These are phyloP conservation scores for Trypethelium eluteriae DNA, from an alignment of 495 filamentous ascomycete species.

Conservation along the genomic window DNA sequence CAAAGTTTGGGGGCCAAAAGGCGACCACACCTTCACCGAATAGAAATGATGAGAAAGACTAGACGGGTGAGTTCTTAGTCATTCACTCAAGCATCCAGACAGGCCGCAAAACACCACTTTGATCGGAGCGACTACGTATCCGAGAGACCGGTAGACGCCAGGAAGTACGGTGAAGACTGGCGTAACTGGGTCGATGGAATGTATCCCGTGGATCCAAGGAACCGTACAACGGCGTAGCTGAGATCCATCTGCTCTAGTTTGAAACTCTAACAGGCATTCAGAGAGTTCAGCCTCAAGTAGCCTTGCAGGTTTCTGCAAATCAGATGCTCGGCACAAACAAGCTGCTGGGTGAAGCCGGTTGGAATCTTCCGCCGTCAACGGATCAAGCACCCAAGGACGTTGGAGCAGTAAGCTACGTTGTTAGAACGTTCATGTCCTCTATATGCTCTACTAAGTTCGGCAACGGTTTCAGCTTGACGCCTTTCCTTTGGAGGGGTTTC, in stretches of 20 bases:
- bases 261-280: constrained; percentile 5
- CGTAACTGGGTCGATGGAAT: neutral
- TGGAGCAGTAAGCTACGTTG: constrained; percentile 9
- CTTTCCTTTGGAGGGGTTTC: neutral
- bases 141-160: neutral
- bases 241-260: neutral
- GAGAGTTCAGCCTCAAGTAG: constrained; percentile 6
- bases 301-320: neutral
- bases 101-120: too few species aligned
- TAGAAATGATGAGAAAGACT: neutral
- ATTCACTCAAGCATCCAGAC: neutral
- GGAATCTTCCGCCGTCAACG: neutral
- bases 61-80: neutral
- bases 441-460: neutral
- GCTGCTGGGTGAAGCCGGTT: neutral
- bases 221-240: neutral
- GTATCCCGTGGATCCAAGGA: neutral
- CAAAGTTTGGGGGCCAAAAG: constrained; percentile 24
- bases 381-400: neutral
- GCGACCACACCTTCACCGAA: constrained; percentile 15
- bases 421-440: neutral
- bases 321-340: neutral
- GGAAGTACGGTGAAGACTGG: too few species aligned
- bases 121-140: neutral
- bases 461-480: neutral